Conservation (phyloP, 2,329 filamentous ascomycete genomes). For the Aspergillus amoenus region DNA sequence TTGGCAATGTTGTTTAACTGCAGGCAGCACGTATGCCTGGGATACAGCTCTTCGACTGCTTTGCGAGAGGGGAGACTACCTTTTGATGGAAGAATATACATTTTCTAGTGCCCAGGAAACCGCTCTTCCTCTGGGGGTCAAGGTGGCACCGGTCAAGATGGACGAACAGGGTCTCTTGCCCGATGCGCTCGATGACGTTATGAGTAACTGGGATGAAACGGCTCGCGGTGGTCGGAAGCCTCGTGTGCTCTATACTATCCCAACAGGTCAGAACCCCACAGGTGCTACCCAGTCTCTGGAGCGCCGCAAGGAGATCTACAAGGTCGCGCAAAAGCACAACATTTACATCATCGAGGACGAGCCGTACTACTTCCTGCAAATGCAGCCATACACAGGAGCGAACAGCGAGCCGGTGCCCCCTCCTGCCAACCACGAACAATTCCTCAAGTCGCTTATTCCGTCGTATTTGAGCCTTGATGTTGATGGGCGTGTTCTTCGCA, state of each 20-base stretch:
- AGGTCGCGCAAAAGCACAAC: constrained; percentile 78
- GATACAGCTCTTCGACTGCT: constrained; percentile 85
- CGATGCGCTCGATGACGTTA: constrained; percentile 59
- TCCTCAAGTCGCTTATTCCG: constrained; percentile 71
- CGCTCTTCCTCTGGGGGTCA: constrained; percentile 61
- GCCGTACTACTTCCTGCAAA: constrained; percentile 90
- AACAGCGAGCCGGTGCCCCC: constrained; percentile 53
- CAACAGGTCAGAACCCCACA: constrained; percentile 87
- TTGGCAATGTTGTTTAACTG: constrained; percentile 80
- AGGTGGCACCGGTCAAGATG: constrained; percentile 61
- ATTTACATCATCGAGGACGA: constrained; percentile 88
- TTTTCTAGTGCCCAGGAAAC: constrained; percentile 76
- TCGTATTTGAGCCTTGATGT: constrained; percentile 76
- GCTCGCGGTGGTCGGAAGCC: constrained; percentile 62
- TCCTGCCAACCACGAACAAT: constrained; percentile 66
- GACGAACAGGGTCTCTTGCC: constrained; percentile 66
- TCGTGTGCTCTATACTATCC: constrained; percentile 68
- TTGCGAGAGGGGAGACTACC: constrained; percentile 69
- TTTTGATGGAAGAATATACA: constrained; percentile 88
- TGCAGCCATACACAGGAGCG: constrained; percentile 67
- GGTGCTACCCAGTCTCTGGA: constrained; percentile 73
- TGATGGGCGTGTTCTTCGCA: constrained; percentile 82
- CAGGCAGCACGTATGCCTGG: constrained; percentile 82
- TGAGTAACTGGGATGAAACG: constrained; percentile 64
- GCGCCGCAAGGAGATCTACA: constrained; percentile 71